Percentiles rank a stretch among this genome's conserved stretches.
phyloP scores from a whole-genome alignment of 2,329 filamentous ascomycete species.

The Fusarium sp. region DNA sequence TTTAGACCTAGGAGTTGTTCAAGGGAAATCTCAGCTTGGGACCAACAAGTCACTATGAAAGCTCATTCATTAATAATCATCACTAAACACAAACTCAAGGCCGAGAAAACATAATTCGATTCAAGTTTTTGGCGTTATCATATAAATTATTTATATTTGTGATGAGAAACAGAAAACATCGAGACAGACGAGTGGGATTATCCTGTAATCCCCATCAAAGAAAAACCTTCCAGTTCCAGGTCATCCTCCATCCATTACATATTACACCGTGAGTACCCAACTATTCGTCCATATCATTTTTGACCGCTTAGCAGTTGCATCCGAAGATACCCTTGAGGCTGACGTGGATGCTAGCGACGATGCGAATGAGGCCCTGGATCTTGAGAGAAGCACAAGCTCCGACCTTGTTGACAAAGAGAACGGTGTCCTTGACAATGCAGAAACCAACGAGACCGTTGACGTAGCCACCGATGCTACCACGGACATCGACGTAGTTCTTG shows the following conservation, averaged over 20 bases:
- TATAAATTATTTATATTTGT: conserved; percentile 16
- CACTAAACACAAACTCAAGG: background rate
- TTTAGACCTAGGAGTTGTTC: conserved; percentile 20
- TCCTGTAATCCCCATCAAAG: conserved; percentile 24
- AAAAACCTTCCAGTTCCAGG: conserved; percentile 4
- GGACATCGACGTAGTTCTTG: conserved; percentile 53
- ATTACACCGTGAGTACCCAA: conserved; percentile 5
- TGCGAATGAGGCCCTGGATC: conserved; percentile 49
- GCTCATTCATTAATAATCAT: background rate
- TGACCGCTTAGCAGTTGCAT: conserved; percentile 50
- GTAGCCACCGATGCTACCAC: conserved; percentile 46
- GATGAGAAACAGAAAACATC: conserved; percentile 9
- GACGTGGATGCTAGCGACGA: conserved; percentile 49
- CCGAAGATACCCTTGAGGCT: conserved; percentile 48
- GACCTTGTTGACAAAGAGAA: conserved; percentile 45
- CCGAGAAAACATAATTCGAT: background rate
- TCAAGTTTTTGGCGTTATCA: conserved; percentile 5
- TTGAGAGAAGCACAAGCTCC: conserved; percentile 45
- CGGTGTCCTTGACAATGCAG: conserved; percentile 49
- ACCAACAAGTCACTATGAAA: background rate
- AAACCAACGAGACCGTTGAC: conserved; percentile 49
- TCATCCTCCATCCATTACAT: conserved; percentile 21
- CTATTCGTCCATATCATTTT: background rate
- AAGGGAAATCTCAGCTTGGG: background rate
- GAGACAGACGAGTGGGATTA: conserved; percentile 13